phyloP scores from a whole-genome alignment of 306 rosid genomes.

The Clitoria ternatea region DNA sequence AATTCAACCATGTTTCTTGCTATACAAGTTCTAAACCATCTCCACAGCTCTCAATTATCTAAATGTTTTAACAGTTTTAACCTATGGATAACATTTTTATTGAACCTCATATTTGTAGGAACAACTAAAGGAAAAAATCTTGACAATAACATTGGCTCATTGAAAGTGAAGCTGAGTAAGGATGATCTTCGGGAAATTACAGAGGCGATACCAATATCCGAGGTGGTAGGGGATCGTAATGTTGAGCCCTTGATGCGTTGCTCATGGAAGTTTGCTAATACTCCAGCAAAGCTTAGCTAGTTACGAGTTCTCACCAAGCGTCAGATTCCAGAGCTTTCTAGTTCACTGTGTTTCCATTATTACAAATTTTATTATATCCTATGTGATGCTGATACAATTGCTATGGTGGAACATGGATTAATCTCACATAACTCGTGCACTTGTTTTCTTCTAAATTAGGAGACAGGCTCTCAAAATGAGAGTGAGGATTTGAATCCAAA shows the following conservation, averaged over 20 bases:
- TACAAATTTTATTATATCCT: neutral
- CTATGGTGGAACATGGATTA: too few species aligned
- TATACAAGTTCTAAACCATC: neutral
- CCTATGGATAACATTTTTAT: neutral
- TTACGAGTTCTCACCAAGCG: neutral
- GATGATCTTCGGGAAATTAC: constrained; percentile 43
- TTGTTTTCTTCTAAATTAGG: too few species aligned
- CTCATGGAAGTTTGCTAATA: constrained; percentile 52
- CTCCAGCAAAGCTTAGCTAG: constrained; percentile 14
- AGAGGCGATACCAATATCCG: constrained; percentile 21
- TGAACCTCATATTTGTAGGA: constrained; percentile 23
- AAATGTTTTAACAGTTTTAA: neutral
- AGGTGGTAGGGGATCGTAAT: constrained; percentile 32
- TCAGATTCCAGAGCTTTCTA: neutral
- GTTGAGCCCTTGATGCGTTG: constrained; percentile 16
- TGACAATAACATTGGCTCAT: constrained; percentile 32
- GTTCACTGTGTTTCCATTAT: neutral
- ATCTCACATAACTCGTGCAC: neutral
- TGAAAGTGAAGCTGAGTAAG: constrained; percentile 32
- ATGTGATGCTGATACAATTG: too few species aligned
- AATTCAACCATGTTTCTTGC: neutral
- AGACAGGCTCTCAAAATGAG: too few species aligned
- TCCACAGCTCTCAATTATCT: neutral
- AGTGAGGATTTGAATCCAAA: too few species aligned
- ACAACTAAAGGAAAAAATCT: constrained; percentile 49